Percentiles rank a stretch among this genome's conserved stretches.
Evolutionary conservation across 2,329 filamentous ascomycete genomes (phyloP).

Genomic region (Ascochyta rabiei): DNA sequence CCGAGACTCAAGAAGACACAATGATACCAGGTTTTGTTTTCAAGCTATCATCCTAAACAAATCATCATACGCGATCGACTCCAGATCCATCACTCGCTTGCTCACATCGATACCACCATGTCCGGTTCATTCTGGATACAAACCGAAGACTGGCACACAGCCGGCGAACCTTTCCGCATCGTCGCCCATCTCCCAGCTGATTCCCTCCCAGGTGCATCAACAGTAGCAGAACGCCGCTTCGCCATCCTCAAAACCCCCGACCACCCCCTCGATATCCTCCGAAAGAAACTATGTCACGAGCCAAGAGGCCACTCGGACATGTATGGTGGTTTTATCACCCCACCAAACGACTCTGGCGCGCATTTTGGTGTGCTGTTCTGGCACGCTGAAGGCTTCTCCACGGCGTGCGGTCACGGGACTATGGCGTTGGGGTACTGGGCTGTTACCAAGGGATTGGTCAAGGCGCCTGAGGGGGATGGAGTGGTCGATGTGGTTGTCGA

Average conservation of each 20-base stretch:
- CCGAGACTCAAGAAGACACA: too few relatives aligned
- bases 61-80: too few relatives aligned
- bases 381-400: slow-evolving; percentile 57
- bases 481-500: slow-evolving; percentile 15
- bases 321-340: slow-evolving; percentile 56
- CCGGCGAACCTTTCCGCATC: slow-evolving; percentile 19
- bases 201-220: slow-evolving; percentile 2
- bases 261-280: slow-evolving; percentile 10
- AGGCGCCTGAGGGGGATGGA: background rate
- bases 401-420: slow-evolving; percentile 60
- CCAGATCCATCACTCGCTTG: too few relatives aligned
- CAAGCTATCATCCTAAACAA: background rate
- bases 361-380: slow-evolving; percentile 57
- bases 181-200: slow-evolving; percentile 1
- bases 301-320: slow-evolving; percentile 59
- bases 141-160: slow-evolving; percentile 19
- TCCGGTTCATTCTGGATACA: slow-evolving; percentile 11
- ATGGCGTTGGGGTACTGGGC: slow-evolving; percentile 52
- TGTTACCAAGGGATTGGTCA: slow-evolving; percentile 2
- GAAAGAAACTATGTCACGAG: slow-evolving; percentile 39
- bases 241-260: slow-evolving; percentile 1
- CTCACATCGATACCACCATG: too few relatives aligned
- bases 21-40: too few relatives aligned
- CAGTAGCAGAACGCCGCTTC: slow-evolving; percentile 11
- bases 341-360: slow-evolving; percentile 53